Evolutionary conservation across 176 grass and related monocot genomes (phyloP).

Genomic region (Paspalum vaginatum): DNA sequence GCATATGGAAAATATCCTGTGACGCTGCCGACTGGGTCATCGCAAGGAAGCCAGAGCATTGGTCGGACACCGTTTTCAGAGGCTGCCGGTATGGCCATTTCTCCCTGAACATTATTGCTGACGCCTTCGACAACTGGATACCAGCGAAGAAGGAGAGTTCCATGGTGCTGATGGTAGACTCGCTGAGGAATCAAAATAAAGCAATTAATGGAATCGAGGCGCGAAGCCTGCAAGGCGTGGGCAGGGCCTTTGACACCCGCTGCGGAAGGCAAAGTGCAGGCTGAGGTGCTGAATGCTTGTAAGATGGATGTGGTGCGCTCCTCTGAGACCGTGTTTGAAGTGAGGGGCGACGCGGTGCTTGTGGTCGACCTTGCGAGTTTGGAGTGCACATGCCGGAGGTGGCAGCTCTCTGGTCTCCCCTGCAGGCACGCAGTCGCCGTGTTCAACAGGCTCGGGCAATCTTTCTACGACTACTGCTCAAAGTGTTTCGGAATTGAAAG

Average conservation of each 20-base stretch:
- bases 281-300: constrained; percentile 62
- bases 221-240: constrained; percentile 65
- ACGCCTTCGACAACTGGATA: constrained; percentile 89
- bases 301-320: constrained; percentile 86
- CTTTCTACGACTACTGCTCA: constrained; percentile 78
- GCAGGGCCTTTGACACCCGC: constrained; percentile 72
- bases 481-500: constrained; percentile 62
- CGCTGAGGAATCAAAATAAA: constrained; percentile 64
- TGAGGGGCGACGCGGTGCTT: constrained; percentile 70
- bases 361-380: constrained; percentile 73
- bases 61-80: constrained; percentile 89
- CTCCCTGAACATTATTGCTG: constrained; percentile 75
- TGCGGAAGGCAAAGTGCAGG: constrained; percentile 77
- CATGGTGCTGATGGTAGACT: constrained; percentile 78
- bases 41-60: constrained; percentile 84
- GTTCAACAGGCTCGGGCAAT: constrained; percentile 61
- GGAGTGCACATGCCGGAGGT: constrained; percentile 88
- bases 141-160: constrained; percentile 85
- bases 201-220: constrained; percentile 67
- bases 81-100: constrained; percentile 86
- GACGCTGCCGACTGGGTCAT: constrained; percentile 92
- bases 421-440: constrained; percentile 89
- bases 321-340: constrained; percentile 95
- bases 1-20: constrained; percentile 80
- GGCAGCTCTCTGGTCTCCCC: constrained; percentile 86